Evolutionary conservation across 2,329 filamentous ascomycete species (phyloP).

Genomic region (Biscogniauxia marginata): DNA sequence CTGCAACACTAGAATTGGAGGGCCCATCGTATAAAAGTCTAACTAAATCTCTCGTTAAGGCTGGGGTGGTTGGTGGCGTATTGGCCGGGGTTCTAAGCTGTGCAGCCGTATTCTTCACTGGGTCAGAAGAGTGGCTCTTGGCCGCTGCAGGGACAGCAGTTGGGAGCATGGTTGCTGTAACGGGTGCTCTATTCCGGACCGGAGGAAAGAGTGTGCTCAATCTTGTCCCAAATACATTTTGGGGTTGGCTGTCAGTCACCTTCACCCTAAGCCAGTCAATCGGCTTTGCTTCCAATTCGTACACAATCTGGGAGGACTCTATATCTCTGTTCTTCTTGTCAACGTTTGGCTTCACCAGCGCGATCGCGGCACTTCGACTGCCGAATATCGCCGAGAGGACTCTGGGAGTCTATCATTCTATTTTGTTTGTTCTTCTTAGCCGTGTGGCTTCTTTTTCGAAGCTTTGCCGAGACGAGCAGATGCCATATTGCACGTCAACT

Average conservation of each 20-base stretch:
- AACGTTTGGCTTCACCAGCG: constrained; percentile 78
- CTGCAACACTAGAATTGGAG: constrained; percentile 28
- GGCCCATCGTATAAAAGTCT: constrained; percentile 36
- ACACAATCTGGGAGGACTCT: constrained; percentile 97
- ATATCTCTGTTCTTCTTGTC: constrained; percentile 89
- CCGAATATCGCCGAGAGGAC: constrained; percentile 65
- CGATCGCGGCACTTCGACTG: constrained; percentile 73
- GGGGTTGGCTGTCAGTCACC: constrained; percentile 82
- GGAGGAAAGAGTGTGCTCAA: constrained; percentile 45
- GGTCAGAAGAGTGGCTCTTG: constrained; percentile 40
- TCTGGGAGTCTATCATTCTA: constrained; percentile 79
- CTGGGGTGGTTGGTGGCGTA: constrained; percentile 36
- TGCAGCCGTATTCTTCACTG: constrained; percentile 32
- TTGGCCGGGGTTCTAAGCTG: constrained; percentile 35
- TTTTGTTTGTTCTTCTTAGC: constrained; percentile 76
- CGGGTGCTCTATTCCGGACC: constrained; percentile 41
- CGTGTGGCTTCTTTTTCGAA: constrained; percentile 83
- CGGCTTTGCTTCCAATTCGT: constrained; percentile 96
- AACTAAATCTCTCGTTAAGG: constrained; percentile 39
- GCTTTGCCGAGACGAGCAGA: constrained; percentile 95
- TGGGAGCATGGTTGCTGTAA: constrained; percentile 42
- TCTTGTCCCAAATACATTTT: constrained; percentile 70
- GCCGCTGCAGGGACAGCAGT: constrained; percentile 43
- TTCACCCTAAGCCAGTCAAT: constrained; percentile 86
- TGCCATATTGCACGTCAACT: constrained; percentile 92